Evolutionary conservation across 2,329 filamentous ascomycete genomes (phyloP).

Genomic region (Helotiales sp.): DNA sequence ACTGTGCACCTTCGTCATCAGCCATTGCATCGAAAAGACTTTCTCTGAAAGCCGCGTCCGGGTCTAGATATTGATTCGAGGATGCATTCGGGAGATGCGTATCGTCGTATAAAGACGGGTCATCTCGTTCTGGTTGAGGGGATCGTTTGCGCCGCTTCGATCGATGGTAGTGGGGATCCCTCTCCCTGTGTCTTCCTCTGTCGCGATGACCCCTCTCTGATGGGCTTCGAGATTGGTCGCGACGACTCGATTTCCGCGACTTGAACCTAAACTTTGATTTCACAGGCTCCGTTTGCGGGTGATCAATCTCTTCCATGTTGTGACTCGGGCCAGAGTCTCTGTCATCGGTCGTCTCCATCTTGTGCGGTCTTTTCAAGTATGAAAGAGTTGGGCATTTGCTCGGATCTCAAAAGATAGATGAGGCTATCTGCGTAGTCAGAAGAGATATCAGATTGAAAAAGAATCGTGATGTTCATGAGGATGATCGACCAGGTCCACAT

Average conservation of each 20-base stretch:
- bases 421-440: background rate
- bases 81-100: constrained; percentile 39
- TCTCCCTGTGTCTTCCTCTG: constrained; percentile 5
- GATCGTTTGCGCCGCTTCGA: constrained; percentile 27
- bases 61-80: constrained; percentile 50
- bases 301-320: background rate
- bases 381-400: background rate
- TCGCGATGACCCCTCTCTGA: constrained; percentile 8
- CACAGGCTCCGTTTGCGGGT: background rate
- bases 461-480: background rate
- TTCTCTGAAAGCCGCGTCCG: constrained; percentile 81
- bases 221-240: constrained; percentile 13
- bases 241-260: constrained; percentile 21
- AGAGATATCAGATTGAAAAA: too few species aligned
- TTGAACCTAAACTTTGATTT: constrained; percentile 35
- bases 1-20: constrained; percentile 92
- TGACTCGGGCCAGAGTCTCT: constrained; percentile 1
- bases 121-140: constrained; percentile 29
- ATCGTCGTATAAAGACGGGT: constrained; percentile 40
- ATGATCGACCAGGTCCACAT: background rate
- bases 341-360: constrained; percentile 20
- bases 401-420: background rate
- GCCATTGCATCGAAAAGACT: constrained; percentile 96
- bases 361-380: background rate
- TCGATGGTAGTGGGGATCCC: constrained; percentile 26